Base-by-base conservation (phyloP, 1,139 yeast genomes). In the Magnusiomyces fungicola region DNA sequence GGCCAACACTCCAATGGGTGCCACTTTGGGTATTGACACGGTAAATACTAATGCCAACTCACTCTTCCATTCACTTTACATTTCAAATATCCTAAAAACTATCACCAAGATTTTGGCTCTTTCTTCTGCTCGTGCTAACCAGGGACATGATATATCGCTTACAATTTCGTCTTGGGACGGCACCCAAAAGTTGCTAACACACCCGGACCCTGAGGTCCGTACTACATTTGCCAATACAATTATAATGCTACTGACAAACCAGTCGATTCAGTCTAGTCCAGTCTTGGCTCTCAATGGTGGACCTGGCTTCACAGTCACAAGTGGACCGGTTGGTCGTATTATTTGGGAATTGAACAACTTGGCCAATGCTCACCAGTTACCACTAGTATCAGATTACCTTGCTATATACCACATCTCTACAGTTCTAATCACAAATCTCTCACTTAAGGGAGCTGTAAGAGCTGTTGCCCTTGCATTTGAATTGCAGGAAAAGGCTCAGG, bases 151-250 rank as follows among this genome's bases (percentile, higher is more conserved):
- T 41, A 25, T 41, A 6, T 21, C 33, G 3, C 27, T 41, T 9
- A 41, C 63, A 1, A 37, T 63, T 9, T 47, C 54, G 2, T 57
- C 62, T 19, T 68, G 71, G 71, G 62, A 61, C 18, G 64, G 65
- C 9, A 63, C 69, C 0, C 66, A 63, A 48, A 49, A 57, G 51
- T 54, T 68, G 14, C 53, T 66, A n/a, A 49, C 56, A n/a, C 56
- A 58, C 47, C 58, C 57, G 9, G 55, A 55, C n/a, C 45, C 53
- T 21, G 56, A 55, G 12, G 60, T 67, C 14, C 55, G 67, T 16
- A 52, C 47, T 16, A 56, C 60, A 16, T 68, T 61, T 46, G 55
- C 61, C 7, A 43, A 49, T 7, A 57, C 63, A 3, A 60, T 68
- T 42, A 44, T 55, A 10, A 49, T 57, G 5, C 66, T 56, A 41